Conservation (phyloP, 2,329 filamentous ascomycete genomes). For the Fusarium torulosum region DNA sequence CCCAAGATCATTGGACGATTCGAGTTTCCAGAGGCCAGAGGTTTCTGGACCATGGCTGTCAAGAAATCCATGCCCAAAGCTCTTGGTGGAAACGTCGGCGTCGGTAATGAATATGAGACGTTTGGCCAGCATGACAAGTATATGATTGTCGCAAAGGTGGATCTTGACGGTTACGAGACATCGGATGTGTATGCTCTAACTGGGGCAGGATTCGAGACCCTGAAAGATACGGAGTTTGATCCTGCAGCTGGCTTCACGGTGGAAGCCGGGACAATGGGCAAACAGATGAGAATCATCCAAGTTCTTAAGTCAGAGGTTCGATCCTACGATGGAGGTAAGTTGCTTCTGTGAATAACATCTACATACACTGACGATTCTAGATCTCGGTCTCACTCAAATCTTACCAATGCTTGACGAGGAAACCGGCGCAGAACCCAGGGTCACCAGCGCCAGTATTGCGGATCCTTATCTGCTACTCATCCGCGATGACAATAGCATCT, state of each 20-base stretch:
- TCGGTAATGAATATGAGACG: conserved; percentile 67
- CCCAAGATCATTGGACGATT: conserved; percentile 78
- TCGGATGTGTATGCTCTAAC: conserved; percentile 83
- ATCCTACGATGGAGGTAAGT: conserved; percentile 88
- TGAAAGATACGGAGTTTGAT: conserved; percentile 91
- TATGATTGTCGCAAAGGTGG: conserved; percentile 83
- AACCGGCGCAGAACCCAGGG: conserved; percentile 81
- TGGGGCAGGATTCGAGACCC: conserved; percentile 78
- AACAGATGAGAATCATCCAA: conserved; percentile 85
- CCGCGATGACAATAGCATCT: conserved; percentile 84
- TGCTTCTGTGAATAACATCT: neutral
- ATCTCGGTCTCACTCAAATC: conserved; percentile 90
- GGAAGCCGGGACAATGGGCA: conserved; percentile 86
- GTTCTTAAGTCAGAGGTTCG: conserved; percentile 88
- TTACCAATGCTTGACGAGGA: conserved; percentile 93
- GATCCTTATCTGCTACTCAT: conserved; percentile 89
- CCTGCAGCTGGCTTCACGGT: conserved; percentile 88
- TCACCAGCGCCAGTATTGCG: conserved; percentile 83
- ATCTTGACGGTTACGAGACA: conserved; percentile 76
- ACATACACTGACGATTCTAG: conserved; percentile 58
- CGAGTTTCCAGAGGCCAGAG: conserved; percentile 78
- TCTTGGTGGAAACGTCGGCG: conserved; percentile 62
- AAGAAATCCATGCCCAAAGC: conserved; percentile 75
- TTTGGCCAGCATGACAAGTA: conserved; percentile 79
- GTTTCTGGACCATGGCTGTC: conserved; percentile 84